These are phyloP conservation scores for Golubevia pallescens DNA, from an alignment of 1,284 basidiomycete genomes.

Conservation along the genomic window DNA sequence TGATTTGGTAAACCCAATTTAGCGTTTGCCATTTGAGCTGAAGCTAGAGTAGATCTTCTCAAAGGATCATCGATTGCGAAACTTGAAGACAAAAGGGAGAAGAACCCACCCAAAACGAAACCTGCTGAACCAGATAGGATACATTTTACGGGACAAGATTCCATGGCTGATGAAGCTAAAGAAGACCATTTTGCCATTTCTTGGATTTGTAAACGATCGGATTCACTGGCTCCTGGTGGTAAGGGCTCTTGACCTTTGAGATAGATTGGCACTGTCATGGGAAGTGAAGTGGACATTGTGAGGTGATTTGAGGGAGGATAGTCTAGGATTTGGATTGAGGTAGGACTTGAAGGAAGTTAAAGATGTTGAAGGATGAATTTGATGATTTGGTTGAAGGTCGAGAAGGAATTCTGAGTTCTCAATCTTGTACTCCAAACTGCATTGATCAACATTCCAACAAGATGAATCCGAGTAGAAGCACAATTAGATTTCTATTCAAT, in stretches of 20 bases:
- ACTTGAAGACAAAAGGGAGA: conserved; percentile 92
- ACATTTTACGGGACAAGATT: conserved; percentile 83
- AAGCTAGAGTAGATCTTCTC: conserved; percentile 29
- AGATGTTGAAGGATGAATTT: too few relatives aligned
- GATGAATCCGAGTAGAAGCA: too few relatives aligned
- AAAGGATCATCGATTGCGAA: conserved; percentile 92
- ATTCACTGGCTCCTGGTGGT: conserved; percentile 80
- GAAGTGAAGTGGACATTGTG: too few relatives aligned
- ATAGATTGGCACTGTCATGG: conserved; percentile 24
- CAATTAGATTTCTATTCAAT: too few relatives aligned
- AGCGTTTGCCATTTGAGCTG: conserved; percentile 8
- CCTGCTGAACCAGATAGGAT: conserved; percentile 78
- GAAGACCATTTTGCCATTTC: conserved; percentile 79
- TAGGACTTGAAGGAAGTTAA: too few relatives aligned
- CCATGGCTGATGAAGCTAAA: conserved; percentile 75
- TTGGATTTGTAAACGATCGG: conserved; percentile 74
- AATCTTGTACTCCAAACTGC: too few relatives aligned
- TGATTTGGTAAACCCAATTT: conserved; percentile 9
- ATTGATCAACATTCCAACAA: too few relatives aligned
- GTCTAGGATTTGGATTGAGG: too few relatives aligned
- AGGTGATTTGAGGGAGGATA: too few relatives aligned
- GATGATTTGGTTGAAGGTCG: too few relatives aligned
- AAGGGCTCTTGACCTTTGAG: conserved; percentile 68
- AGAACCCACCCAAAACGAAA: conserved; percentile 90
- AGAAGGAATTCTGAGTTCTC: too few relatives aligned